Evolutionary conservation across 2,329 filamentous ascomycete species (phyloP).

Genomic region (Fusarium clavum): DNA sequence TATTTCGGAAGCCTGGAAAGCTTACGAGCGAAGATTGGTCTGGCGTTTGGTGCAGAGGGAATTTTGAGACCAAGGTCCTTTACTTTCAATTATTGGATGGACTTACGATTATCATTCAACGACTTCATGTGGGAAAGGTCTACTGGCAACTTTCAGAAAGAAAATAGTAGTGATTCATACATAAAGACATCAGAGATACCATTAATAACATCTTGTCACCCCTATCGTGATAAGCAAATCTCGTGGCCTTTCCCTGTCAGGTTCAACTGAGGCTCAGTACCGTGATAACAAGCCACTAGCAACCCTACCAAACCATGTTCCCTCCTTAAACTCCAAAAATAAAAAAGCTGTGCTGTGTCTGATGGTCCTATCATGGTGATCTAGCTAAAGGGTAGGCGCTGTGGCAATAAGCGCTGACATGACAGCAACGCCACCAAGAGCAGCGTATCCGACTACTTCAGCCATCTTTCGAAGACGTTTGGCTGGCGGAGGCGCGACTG

Average conservation of each 20-base stretch:
- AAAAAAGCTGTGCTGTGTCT: background rate
- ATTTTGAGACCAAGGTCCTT: background rate
- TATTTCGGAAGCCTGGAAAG: slow-evolving; percentile 32
- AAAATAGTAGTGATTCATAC: slow-evolving; percentile 14
- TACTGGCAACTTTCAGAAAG: background rate
- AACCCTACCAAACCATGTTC: background rate
- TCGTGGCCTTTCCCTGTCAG: background rate
- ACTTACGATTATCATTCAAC: background rate
- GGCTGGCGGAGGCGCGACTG: slow-evolving; percentile 24
- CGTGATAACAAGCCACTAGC: background rate
- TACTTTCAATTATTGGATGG: background rate
- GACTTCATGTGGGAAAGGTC: slow-evolving; percentile 1
- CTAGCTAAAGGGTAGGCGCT: slow-evolving; percentile 47
- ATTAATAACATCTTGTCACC: background rate
- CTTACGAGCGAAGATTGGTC: slow-evolving; percentile 32
- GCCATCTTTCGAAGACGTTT: slow-evolving; percentile 53
- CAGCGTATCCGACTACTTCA: slow-evolving; percentile 52
- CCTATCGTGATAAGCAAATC: background rate
- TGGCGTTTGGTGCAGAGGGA: slow-evolving; percentile 42
- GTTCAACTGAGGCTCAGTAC: background rate
- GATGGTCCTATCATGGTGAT: background rate
- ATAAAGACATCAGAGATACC: background rate
- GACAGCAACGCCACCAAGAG: slow-evolving; percentile 54
- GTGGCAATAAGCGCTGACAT: slow-evolving; percentile 56
- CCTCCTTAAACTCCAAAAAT: slow-evolving; percentile 35